Evolutionary conservation across 176 grass and related monocot species (phyloP), one percentile per base, ranked within the genome.

Genomic region (Avena insularis): DNA sequence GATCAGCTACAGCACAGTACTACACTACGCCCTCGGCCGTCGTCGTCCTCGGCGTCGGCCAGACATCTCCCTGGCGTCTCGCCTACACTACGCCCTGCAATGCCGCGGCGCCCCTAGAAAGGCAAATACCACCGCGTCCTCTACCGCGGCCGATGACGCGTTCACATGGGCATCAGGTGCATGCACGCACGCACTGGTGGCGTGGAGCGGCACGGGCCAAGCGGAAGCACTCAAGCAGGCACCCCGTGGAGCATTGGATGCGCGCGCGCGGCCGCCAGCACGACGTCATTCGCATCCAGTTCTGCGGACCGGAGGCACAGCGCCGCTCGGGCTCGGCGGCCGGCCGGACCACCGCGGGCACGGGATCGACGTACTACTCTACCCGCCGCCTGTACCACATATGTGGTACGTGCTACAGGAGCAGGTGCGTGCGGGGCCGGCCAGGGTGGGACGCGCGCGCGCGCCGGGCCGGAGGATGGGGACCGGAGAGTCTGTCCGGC

Each of bases 281-380:
- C 36, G 36, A 47, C 78, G 40, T 12, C 20, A 12, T 78, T 57
- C 2, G 75, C 75, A 38, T 38, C 36, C 4, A 4, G 25, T 27
- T n/a, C 68, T 31, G 73, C 23, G 73, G 73, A 25, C 25, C 36
- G 36, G 36, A 77, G 74, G 55, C 74, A 77, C 49, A 77, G 74
- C 74, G 74, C 74, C 74, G 74, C 74, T 19, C 67, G 31, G 10
- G 25, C 25, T 25, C 25, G 25, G 25, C 25, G 25, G 25, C 25
- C 40, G 71, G 43, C 74, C 74, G 74, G 74, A 77, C 74, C 73
- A 77, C 73, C 49, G 5, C 48, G 73, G 48, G 3, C 71, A 75
- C n/a, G 71, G 71, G 12, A 35, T 66, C 63, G 62, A 14, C 25
- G 23, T 27, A 64, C 23, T 13, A 25, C 27, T 33, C 9, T 73